Conservation (phyloP, 371 early-diverging fungal genomes). For the Syncephalis fuscata region DNA sequence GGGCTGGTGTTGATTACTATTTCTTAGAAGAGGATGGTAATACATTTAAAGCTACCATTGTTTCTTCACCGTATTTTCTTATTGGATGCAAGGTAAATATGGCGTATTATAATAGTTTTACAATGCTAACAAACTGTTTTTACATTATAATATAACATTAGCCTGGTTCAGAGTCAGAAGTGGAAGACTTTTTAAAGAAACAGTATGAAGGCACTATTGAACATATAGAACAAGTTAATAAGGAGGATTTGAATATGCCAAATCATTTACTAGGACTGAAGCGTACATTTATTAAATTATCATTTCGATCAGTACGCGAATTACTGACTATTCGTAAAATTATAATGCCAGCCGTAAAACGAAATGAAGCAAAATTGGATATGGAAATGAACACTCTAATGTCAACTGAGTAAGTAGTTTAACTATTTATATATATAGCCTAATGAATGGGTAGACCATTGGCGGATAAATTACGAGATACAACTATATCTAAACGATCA, state of each 20-base stretch:
- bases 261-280: constrained; percentile 78
- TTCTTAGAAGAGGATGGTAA: constrained; percentile 82
- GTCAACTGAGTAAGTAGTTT: no score
- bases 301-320: constrained; percentile 69
- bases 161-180: constrained; percentile 58
- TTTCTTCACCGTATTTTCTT: constrained; percentile 82
- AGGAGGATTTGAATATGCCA: constrained; percentile 78
- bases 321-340: constrained; percentile 56
- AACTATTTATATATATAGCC: constrained; percentile 21
- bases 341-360: constrained; percentile 43
- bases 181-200: constrained; percentile 73
- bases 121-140: constrained; percentile 3
- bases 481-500: background rate
- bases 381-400: constrained; percentile 20
- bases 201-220: constrained; percentile 50
- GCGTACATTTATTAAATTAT: constrained; percentile 56
- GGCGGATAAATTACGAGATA: background rate
- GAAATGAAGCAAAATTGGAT: constrained; percentile 47
- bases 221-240: constrained; percentile 38
- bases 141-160: no score
- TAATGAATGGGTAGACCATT: constrained; percentile 12
- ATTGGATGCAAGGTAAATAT: constrained; percentile 55
- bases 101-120: constrained; percentile 6
- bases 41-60: constrained; percentile 72
- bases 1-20: constrained; percentile 77